phyloP scores from a whole-genome alignment of 306 rosid genomes.

The Vigna mungo region DNA sequence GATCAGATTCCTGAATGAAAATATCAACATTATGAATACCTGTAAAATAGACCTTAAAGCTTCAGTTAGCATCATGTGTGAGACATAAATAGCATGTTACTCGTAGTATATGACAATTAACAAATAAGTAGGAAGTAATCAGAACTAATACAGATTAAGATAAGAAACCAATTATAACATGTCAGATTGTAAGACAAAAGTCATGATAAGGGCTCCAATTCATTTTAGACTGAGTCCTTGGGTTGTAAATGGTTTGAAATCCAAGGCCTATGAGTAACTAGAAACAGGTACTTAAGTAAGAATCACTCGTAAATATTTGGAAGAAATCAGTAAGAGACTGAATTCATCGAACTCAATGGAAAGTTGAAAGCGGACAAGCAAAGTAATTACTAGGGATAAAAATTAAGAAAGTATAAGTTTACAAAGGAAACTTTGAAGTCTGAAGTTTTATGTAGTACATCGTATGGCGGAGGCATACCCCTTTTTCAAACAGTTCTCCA shows the following conservation, averaged over 20 bases:
- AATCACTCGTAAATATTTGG: not conserved
- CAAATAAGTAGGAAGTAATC: constrained; percentile 4
- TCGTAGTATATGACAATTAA: constrained; percentile 19
- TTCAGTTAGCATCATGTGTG: constrained; percentile 13
- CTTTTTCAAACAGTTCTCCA: constrained; percentile 24
- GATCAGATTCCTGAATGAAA: constrained; percentile 74
- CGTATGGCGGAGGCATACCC: constrained; percentile 3
- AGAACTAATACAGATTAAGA: constrained; percentile 21
- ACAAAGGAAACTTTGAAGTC: constrained; percentile 34
- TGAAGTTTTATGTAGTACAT: not conserved
- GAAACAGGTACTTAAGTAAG: constrained; percentile 15
- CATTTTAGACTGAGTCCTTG: constrained; percentile 12
- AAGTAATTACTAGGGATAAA: constrained; percentile 14
- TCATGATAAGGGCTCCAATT: constrained; percentile 29
- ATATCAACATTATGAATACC: constrained; percentile 68
- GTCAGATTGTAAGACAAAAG: constrained; percentile 27
- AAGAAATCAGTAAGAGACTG: constrained; percentile 19
- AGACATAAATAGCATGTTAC: constrained; percentile 12
- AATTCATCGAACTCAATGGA: not conserved
- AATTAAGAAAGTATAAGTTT: constrained; percentile 28
- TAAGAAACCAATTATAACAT: constrained; percentile 20
- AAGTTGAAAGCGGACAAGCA: constrained; percentile 14
- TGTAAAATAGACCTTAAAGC: constrained; percentile 45
- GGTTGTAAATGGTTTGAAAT: constrained; percentile 7
- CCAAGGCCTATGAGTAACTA: not conserved